Evolutionary conservation across 2,329 filamentous ascomycete genomes (phyloP).

Genomic region (Hyphodiscus sp.): DNA sequence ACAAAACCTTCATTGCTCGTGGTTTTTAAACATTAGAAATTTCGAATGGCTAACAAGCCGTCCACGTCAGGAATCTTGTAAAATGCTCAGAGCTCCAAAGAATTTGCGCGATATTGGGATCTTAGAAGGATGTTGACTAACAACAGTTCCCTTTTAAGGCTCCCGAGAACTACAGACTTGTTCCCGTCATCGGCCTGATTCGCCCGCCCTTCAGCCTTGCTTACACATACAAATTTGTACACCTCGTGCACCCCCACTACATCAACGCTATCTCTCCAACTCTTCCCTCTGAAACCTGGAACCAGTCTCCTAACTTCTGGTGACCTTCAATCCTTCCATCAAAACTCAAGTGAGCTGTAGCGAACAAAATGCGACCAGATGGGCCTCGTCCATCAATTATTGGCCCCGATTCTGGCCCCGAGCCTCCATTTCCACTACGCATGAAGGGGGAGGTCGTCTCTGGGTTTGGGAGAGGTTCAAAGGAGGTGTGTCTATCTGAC

Average conservation of each 20-base stretch:
- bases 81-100: too few species aligned
- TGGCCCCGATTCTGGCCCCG: constrained; percentile 67
- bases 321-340: too few species aligned
- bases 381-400: constrained; percentile 57
- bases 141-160: too few species aligned
- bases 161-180: background rate
- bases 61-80: too few species aligned
- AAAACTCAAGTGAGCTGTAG: too few species aligned
- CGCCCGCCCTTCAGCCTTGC: background rate
- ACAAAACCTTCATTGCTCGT: too few species aligned
- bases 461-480: constrained; percentile 89
- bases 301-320: too few species aligned
- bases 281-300: background rate
- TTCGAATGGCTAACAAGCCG: too few species aligned
- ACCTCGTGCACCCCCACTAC: background rate
- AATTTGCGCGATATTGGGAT: too few species aligned
- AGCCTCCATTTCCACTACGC: constrained; percentile 71
- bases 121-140: too few species aligned
- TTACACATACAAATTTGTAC: background rate
- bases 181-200: background rate
- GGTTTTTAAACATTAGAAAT: too few species aligned
- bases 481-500: constrained; percentile 55
- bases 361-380: constrained; percentile 11
- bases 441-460: constrained; percentile 85
- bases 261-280: background rate